Evolutionary conservation across 2,329 filamentous ascomycete species (phyloP).

Genomic region (Pyricularia sp.): DNA sequence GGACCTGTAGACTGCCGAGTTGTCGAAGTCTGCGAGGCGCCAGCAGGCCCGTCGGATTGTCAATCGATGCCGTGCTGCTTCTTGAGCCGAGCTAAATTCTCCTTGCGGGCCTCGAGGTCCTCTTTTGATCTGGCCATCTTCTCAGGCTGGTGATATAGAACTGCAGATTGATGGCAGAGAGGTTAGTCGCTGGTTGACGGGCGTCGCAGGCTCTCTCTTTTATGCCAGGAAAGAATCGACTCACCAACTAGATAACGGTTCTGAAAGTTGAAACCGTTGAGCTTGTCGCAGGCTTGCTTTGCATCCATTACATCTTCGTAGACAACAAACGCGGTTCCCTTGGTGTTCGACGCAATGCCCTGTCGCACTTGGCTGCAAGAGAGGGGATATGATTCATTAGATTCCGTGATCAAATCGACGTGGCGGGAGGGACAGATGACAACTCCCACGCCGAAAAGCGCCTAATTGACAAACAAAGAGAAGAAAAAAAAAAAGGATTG

Average conservation of each 20-base stretch:
- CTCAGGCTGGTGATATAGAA: slow-evolving; percentile 56
- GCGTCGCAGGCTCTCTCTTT: not conserved
- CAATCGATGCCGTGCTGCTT: slow-evolving; percentile 98
- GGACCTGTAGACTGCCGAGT: slow-evolving; percentile 48
- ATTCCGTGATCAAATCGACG: not conserved
- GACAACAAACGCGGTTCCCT: slow-evolving; percentile 97
- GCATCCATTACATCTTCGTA: slow-evolving; percentile 99
- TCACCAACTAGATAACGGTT: slow-evolving; percentile 95
- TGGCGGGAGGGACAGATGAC: not conserved
- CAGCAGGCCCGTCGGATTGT: slow-evolving; percentile 66
- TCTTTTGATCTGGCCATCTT: slow-evolving; percentile 76
- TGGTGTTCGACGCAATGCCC: slow-evolving; percentile 93
- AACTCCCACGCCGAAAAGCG: not conserved
- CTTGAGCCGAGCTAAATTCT: slow-evolving; percentile 97
- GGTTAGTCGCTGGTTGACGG: not conserved
- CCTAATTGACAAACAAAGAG: no score
- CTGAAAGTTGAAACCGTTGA: slow-evolving; percentile 99
- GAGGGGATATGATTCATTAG: slow-evolving; percentile 7
- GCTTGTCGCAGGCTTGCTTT: slow-evolving; percentile 97
- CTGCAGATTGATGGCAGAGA: slow-evolving; percentile 21
- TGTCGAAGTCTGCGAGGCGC: slow-evolving; percentile 34
- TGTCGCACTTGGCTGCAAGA: slow-evolving; percentile 83
- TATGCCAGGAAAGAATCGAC: slow-evolving; percentile 26
- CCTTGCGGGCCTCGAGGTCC: slow-evolving; percentile 86
- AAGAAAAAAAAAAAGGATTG: not conserved